phyloP scores from a whole-genome alignment of 1,284 basidiomycete genomes.

The Sparassis latifolia region DNA sequence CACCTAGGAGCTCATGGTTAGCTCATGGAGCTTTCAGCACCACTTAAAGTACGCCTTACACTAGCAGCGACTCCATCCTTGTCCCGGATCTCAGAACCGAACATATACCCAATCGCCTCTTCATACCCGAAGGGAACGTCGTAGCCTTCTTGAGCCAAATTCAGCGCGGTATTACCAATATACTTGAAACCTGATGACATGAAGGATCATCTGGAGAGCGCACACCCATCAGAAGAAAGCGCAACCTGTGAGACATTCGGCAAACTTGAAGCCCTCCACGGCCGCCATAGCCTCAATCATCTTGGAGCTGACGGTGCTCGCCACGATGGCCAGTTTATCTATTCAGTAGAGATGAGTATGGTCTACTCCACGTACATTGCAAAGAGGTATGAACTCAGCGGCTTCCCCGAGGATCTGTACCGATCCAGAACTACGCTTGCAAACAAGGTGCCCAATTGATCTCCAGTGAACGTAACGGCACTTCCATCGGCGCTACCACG shows the following conservation, averaged over 20 bases:
- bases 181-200: conserved; percentile 64
- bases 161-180: conserved; percentile 75
- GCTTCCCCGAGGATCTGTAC: conserved; percentile 55
- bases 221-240: not conserved
- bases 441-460: conserved; percentile 76
- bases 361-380: not conserved
- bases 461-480: conserved; percentile 77
- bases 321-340: conserved; percentile 75
- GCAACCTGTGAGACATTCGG: conserved; percentile 75
- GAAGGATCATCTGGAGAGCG: not conserved
- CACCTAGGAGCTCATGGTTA: conserved; percentile 31
- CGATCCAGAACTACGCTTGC: conserved; percentile 53
- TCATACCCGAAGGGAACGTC: conserved; percentile 81
- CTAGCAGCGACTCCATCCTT: conserved; percentile 81
- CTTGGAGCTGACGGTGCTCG: conserved; percentile 84
- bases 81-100: conserved; percentile 69
- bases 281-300: conserved; percentile 75
- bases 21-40: not conserved
- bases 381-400: conserved; percentile 34
- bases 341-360: not conserved
- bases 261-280: conserved; percentile 73
- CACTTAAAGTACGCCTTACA: conserved; percentile 29
- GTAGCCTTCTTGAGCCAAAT: conserved; percentile 58
- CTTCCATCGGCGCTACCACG: conserved; percentile 39
- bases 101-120: conserved; percentile 86